Conservation (phyloP, 768 basidiomycete genomes). For the Boletus subparvulus region DNA sequence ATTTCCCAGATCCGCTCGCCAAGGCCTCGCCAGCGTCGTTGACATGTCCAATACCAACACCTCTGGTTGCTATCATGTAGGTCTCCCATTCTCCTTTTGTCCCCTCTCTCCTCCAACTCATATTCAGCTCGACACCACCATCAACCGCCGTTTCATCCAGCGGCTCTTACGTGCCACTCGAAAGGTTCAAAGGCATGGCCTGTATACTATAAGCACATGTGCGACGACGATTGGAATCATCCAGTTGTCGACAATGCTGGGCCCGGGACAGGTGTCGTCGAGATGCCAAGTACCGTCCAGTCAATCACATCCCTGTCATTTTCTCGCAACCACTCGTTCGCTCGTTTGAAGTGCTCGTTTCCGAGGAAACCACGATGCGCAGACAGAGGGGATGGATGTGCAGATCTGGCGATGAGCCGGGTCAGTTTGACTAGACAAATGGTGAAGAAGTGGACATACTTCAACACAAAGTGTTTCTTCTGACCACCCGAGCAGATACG, state of each 20-base stretch:
- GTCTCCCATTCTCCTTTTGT: not conserved
- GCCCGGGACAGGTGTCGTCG: not conserved
- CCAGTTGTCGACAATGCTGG: not conserved
- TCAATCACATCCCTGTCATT: constrained; percentile 55
- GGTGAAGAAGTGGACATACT: constrained; percentile 24
- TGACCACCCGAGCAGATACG: constrained; percentile 20
- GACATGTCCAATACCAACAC: constrained; percentile 74
- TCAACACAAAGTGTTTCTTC: constrained; percentile 62
- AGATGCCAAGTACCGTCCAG: constrained; percentile 6
- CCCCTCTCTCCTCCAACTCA: not conserved
- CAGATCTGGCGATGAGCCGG: constrained; percentile 36
- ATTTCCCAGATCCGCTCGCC: constrained; percentile 87
- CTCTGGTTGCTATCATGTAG: constrained; percentile 80
- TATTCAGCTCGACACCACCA: too few species aligned
- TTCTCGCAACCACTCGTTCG: constrained; percentile 72
- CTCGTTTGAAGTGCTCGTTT: constrained; percentile 70
- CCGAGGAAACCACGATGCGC: constrained; percentile 77
- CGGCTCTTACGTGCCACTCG: constrained; percentile 57
- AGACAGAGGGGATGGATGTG: constrained; percentile 73
- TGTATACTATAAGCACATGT: not conserved
- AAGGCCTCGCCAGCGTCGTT: constrained; percentile 68
- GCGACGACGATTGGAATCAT: not conserved
- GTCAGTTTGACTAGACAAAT: not conserved
- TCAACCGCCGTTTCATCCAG: constrained; percentile 47
- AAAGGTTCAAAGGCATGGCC: too few species aligned